These are phyloP conservation scores for Phalaenopsis equestris DNA, from an alignment of 106 monocot species.

Conservation along the genomic window DNA sequence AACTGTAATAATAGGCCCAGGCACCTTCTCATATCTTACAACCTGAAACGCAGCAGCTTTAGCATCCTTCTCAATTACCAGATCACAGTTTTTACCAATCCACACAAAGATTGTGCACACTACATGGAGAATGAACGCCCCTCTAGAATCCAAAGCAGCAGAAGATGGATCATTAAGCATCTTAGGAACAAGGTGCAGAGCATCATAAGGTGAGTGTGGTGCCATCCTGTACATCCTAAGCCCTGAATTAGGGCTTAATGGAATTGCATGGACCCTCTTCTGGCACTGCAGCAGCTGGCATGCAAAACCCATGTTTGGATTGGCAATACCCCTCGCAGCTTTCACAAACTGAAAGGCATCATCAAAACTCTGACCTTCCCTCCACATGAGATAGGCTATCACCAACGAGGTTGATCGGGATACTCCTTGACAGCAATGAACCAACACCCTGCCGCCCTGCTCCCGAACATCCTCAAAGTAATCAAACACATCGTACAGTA, in stretches of 20 bases:
- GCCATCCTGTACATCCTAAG: constrained; percentile 84
- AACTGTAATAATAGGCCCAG: constrained; percentile 53
- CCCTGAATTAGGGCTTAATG: constrained; percentile 75
- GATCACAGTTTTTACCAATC: constrained; percentile 65
- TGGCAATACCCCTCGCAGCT: constrained; percentile 83
- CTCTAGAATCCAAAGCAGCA: constrained; percentile 69
- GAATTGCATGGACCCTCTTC: constrained; percentile 91
- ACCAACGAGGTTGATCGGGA: constrained; percentile 87
- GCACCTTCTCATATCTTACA: constrained; percentile 85
- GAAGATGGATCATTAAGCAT: constrained; percentile 63
- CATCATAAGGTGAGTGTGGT: constrained; percentile 86
- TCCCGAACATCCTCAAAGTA: constrained; percentile 96
- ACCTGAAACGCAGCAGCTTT: constrained; percentile 86
- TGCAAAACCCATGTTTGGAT: constrained; percentile 97
- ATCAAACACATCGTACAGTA: constrained; percentile 94
- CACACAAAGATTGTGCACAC: constrained; percentile 72
- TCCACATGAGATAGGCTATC: constrained; percentile 97
- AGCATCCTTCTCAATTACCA: constrained; percentile 84
- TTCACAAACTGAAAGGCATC: constrained; percentile 93
- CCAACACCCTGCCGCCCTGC: constrained; percentile 66
- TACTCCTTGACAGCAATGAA: constrained; percentile 94
- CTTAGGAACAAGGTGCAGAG: constrained; percentile 87
- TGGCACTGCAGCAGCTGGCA: constrained; percentile 95
- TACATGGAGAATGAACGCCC: constrained; percentile 82
- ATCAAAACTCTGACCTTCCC: constrained; percentile 94